Conservation (phyloP, 768 basidiomycete genomes). For the Heimioporus sp. region DNA sequence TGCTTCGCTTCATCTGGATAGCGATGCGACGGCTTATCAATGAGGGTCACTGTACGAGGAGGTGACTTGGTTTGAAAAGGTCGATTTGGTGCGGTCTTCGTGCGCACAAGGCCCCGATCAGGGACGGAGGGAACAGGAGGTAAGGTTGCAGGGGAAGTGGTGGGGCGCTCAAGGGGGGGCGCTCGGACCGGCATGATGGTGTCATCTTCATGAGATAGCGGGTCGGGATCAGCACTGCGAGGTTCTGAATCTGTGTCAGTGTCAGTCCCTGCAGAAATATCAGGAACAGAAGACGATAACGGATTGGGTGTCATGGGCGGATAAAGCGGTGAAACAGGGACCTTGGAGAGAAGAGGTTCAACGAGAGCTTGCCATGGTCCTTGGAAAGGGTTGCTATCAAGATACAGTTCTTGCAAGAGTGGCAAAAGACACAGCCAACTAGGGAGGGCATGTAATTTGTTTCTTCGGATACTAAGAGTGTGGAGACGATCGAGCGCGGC, state of each 20-base stretch:
- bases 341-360: slow-evolving; percentile 73
- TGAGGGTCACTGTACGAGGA: slow-evolving; percentile 28
- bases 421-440: slow-evolving; percentile 92
- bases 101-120: slow-evolving; percentile 57
- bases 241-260: slow-evolving; percentile 54
- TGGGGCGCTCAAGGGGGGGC: slow-evolving; percentile 50
- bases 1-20: slow-evolving; percentile 40
- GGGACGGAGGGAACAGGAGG: slow-evolving; percentile 19
- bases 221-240: slow-evolving; percentile 38
- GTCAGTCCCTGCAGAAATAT: slow-evolving; percentile 47
- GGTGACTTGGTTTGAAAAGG: slow-evolving; percentile 47
- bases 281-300: slow-evolving; percentile 43
- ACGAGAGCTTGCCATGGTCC: slow-evolving; percentile 91
- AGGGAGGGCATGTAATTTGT: slow-evolving; percentile 87
- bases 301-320: slow-evolving; percentile 67
- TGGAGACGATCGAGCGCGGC: slow-evolving; percentile 76
- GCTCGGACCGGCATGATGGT: slow-evolving; percentile 69
- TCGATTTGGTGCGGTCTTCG: slow-evolving; percentile 70
- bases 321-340: slow-evolving; percentile 57
- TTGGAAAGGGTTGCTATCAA: slow-evolving; percentile 97
- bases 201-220: slow-evolving; percentile 53
- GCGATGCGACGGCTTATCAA: slow-evolving; percentile 20
- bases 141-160: slow-evolving; percentile 45
- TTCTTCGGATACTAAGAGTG: slow-evolving; percentile 85
- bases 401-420: slow-evolving; percentile 77